phyloP scores from a whole-genome alignment of 257 asterid species.

The Solanum ahanhuiri region DNA sequence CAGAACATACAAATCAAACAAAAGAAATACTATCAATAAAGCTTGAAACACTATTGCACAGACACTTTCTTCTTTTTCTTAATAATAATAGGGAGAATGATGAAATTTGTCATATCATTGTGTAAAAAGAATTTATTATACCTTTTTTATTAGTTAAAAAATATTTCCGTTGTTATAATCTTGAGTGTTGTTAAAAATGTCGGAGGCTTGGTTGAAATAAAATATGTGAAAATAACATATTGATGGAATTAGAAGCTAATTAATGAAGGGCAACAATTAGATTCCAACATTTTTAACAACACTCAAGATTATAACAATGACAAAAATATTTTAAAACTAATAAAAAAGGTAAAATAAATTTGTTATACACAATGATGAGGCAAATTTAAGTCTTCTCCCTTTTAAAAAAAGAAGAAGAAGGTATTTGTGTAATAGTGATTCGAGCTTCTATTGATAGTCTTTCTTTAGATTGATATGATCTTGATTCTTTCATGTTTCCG shows the following conservation, averaged over 20 bases:
- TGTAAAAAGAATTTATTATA: neutral
- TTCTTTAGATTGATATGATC: slow-evolving; percentile 25
- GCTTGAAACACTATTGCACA: slow-evolving; percentile 7
- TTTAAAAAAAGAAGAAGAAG: neutral
- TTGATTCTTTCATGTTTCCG: neutral
- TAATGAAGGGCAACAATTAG: neutral
- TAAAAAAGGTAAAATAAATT: neutral
- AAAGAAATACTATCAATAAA: slow-evolving; percentile 20
- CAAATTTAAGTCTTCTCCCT: neutral
- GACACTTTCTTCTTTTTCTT: neutral
- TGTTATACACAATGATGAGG: neutral
- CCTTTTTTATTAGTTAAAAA: neutral
- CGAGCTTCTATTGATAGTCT: slow-evolving; percentile 18
- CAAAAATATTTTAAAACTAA: neutral
- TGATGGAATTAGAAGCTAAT: neutral
- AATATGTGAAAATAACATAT: neutral
- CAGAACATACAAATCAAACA: slow-evolving; percentile 29
- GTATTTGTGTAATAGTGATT: neutral
- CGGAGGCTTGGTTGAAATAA: neutral
- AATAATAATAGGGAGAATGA: neutral
- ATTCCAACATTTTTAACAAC: neutral
- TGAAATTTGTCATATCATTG: neutral
- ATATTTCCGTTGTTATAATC: neutral
- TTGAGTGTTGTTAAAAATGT: neutral
- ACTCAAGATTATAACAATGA: neutral